Percentiles rank a stretch among this genome's conserved stretches.
Conservation (phyloP, 2,329 filamentous ascomycete species). For the Allantophomopsis lycopodina region DNA sequence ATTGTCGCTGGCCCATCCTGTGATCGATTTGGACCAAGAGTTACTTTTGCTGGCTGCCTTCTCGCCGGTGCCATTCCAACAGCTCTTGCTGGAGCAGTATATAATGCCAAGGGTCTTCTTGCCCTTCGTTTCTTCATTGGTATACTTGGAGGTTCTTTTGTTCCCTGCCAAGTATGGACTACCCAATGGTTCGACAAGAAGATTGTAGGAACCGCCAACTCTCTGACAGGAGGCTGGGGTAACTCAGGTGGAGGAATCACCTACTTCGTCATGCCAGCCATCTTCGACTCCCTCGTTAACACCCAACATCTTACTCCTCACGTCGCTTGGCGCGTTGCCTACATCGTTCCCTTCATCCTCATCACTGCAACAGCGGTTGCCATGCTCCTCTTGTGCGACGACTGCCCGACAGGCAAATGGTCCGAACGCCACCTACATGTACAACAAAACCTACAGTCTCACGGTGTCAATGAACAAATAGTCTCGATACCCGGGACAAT, state of each 20-base stretch:
- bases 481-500: slow-evolving; percentile 37
- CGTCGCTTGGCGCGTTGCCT: slow-evolving; percentile 72
- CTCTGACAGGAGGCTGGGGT: slow-evolving; percentile 67
- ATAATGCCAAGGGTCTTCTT: slow-evolving; percentile 51
- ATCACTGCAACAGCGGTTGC: slow-evolving; percentile 51
- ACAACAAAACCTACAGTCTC: slow-evolving; percentile 34
- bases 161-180: slow-evolving; percentile 79
- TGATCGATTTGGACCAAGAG: slow-evolving; percentile 65
- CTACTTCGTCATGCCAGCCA: slow-evolving; percentile 86
- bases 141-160: slow-evolving; percentile 61
- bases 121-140: slow-evolving; percentile 64
- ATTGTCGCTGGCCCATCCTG: slow-evolving; percentile 68
- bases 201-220: slow-evolving; percentile 75
- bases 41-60: slow-evolving; percentile 64
- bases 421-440: slow-evolving; percentile 50
- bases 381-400: slow-evolving; percentile 62
- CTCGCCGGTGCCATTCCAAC: slow-evolving; percentile 65
- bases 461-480: slow-evolving; percentile 27
- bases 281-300: slow-evolving; percentile 63
- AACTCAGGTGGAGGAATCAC: slow-evolving; percentile 80
- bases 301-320: slow-evolving; percentile 45
- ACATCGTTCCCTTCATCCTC: slow-evolving; percentile 71
- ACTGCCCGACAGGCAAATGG: slow-evolving; percentile 77
- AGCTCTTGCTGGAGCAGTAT: slow-evolving; percentile 64
- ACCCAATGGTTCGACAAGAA: slow-evolving; percentile 87